These are phyloP conservation scores for Mrakiaceae sp. DNA, from an alignment of 1,284 basidiomycete species.

Conservation along the genomic window DNA sequence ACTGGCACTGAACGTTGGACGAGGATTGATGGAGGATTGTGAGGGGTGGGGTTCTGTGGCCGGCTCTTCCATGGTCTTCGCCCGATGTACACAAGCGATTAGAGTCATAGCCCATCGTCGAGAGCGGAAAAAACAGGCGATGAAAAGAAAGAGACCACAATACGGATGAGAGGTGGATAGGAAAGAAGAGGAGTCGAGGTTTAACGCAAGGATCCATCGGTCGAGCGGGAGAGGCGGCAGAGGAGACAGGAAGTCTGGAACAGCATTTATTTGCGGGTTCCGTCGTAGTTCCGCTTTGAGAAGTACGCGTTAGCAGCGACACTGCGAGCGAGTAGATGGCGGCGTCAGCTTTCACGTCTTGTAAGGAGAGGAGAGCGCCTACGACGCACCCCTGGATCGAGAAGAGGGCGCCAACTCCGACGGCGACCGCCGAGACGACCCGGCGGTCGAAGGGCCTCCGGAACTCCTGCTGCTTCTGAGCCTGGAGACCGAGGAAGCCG, in stretches of 20 bases:
- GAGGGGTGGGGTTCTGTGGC: too few relatives aligned
- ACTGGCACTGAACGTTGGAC: too few relatives aligned
- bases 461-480: constrained; percentile 1
- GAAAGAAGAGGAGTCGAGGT: neutral
- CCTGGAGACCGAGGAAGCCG: constrained; percentile 8
- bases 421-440: constrained; percentile 6
- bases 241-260: neutral
- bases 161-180: neutral
- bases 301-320: constrained; percentile 10
- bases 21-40: too few relatives aligned
- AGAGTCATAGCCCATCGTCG: too few relatives aligned
- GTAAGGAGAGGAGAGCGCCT: neutral
- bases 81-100: too few relatives aligned
- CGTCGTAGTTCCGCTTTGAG: constrained; percentile 13
- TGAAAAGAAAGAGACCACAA: neutral
- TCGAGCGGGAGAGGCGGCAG: too few relatives aligned
- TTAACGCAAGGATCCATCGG: neutral
- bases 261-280: constrained; percentile 5
- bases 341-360: neutral
- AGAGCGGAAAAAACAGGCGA: too few relatives aligned
- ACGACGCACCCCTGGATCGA: constrained; percentile 7
- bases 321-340: neutral
- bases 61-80: too few relatives aligned
- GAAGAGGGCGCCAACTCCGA: constrained; percentile 14
- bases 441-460: constrained; percentile 6